A percentile compares a stretch with the other conserved stretches of the same genome.
Evolutionary conservation across 768 basidiomycete species (phyloP).

Genomic region (Leccinum ochraceum): DNA sequence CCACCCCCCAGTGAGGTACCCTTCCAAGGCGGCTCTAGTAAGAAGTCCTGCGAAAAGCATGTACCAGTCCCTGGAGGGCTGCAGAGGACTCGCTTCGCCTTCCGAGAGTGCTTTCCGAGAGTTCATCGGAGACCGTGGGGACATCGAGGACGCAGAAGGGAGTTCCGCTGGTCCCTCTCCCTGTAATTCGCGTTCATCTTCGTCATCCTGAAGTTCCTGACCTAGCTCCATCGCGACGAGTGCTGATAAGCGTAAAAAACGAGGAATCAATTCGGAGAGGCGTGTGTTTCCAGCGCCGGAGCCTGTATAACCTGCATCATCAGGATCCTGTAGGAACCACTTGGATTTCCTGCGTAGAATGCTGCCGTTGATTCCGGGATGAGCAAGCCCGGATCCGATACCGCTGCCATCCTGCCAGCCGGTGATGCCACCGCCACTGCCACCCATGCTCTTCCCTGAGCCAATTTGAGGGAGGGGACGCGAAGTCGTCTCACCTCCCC

Average conservation of each 20-base stretch:
- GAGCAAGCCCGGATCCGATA: conserved; percentile 67
- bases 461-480: conserved; percentile 22
- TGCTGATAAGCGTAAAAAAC: conserved; percentile 78
- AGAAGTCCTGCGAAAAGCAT: conserved; percentile 75
- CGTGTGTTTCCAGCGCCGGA: conserved; percentile 61
- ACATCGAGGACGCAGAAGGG: conserved; percentile 10
- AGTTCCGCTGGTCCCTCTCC: conserved; percentile 25
- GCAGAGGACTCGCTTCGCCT: conserved; percentile 51
- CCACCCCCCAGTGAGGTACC: conserved; percentile 84
- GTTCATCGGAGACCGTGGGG: conserved; percentile 14
- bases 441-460: conserved; percentile 28
- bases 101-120: conserved; percentile 32
- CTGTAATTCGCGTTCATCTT: conserved; percentile 40
- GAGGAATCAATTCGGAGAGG: conserved; percentile 62
- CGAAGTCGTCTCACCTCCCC: conserved; percentile 29
- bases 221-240: conserved; percentile 78
- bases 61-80: conserved; percentile 81
- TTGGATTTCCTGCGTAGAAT: conserved; percentile 53
- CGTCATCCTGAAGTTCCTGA: conserved; percentile 61
- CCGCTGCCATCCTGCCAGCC: conserved; percentile 79
- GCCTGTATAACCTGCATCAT: conserved; percentile 25
- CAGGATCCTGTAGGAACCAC: conserved; percentile 26
- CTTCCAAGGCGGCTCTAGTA: conserved; percentile 83
- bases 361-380: conserved; percentile 56
- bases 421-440: conserved; percentile 51